Evolutionary conservation across 2,329 filamentous ascomycete genomes (phyloP).

Genomic region (Xylaria polymorpha): DNA sequence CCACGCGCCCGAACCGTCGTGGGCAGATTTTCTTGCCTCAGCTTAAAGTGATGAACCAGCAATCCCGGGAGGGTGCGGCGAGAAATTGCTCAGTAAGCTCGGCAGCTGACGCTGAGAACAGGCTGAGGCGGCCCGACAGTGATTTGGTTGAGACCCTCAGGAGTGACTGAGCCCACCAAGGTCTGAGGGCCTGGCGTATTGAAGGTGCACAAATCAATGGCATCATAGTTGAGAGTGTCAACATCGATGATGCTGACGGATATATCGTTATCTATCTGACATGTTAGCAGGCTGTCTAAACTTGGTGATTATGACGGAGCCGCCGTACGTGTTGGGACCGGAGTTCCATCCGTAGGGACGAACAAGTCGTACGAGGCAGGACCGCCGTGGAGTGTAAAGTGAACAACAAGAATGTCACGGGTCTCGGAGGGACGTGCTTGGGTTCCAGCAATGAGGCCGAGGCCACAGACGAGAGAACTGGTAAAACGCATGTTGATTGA

Average conservation of each 20-base stretch:
- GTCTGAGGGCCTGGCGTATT: conserved; percentile 51
- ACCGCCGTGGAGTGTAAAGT: conserved; percentile 59
- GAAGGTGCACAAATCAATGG: conserved; percentile 58
- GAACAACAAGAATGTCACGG: conserved; percentile 51
- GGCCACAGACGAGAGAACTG: conserved; percentile 31
- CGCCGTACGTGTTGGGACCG: conserved; percentile 53
- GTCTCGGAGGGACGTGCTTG: conserved; percentile 43
- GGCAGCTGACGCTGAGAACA: conserved; percentile 57
- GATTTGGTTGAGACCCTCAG: conserved; percentile 54
- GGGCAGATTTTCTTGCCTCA: neutral
- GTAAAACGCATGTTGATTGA: conserved; percentile 40
- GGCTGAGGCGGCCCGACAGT: conserved; percentile 59
- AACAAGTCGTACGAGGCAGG: conserved; percentile 56
- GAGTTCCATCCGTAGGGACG: conserved; percentile 57
- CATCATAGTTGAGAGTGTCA: conserved; percentile 58
- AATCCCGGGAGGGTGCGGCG: neutral
- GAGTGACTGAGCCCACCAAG: conserved; percentile 49
- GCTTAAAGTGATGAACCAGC: neutral
- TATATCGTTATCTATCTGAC: conserved; percentile 53
- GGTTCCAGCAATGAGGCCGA: conserved; percentile 39
- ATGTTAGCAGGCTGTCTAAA: conserved; percentile 12
- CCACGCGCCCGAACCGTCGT: neutral
- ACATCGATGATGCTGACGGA: conserved; percentile 57
- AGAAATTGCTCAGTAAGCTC: conserved; percentile 51
- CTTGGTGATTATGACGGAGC: too few relatives aligned